Percentiles rank a stretch among this genome's conserved stretches.
These are phyloP conservation scores for Clarireedia sp. DNA, from an alignment of 2,329 filamentous ascomycete genomes.

Conservation along the genomic window DNA sequence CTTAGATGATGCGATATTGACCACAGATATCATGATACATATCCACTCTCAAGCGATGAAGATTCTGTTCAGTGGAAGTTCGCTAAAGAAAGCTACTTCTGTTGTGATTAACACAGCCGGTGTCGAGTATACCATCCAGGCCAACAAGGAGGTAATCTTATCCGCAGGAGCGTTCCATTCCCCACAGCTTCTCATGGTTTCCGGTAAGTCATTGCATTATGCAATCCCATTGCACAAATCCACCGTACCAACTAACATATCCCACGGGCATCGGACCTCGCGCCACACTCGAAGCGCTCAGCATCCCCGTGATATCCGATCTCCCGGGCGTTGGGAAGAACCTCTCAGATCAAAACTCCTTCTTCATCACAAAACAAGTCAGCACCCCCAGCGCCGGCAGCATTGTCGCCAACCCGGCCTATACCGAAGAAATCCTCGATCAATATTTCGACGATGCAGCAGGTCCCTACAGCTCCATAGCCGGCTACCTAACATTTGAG, in stretches of 20 bases:
- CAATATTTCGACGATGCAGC: constrained; percentile 1
- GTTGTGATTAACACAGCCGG: constrained; percentile 1
- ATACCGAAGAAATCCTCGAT: not conserved
- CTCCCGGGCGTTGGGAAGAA: constrained; percentile 43
- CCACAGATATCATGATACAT: not conserved
- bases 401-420: not conserved
- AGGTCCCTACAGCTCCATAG: not conserved
- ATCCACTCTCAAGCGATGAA: constrained; percentile 3
- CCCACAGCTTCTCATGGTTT: not conserved
- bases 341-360: constrained; percentile 26
- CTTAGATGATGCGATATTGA: constrained; percentile 1
- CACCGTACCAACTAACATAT: not conserved
- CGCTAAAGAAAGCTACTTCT: not conserved
- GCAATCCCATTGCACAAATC: not conserved
- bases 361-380: constrained; percentile 8
- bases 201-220: not conserved
- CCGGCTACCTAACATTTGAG: constrained; percentile 9
- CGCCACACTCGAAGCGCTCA: not conserved
- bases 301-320: constrained; percentile 38
- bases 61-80: not conserved
- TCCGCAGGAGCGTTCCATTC: constrained; percentile 1
- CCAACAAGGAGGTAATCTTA: constrained; percentile 15
- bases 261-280: not conserved
- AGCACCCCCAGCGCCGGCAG: constrained; percentile 1
- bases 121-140: constrained; percentile 12